phyloP scores from a whole-genome alignment of 345 rosid species.

The Sonneratia caseolaris region DNA sequence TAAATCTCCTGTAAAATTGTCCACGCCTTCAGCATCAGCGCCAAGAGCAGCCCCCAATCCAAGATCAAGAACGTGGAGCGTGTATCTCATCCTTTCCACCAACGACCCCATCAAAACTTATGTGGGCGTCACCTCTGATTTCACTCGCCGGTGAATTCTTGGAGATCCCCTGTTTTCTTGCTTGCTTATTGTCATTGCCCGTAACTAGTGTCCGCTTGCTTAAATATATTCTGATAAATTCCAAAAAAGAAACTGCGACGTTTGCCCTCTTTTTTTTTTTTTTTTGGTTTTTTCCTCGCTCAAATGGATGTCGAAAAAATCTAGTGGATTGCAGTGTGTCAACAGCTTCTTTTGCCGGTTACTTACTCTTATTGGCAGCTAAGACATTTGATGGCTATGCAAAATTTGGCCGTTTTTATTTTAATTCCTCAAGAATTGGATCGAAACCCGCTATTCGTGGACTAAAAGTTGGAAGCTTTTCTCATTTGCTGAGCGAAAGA shows the following conservation, averaged over 20 bases:
- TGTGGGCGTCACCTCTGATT: constrained; percentile 67
- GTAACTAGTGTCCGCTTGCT: background rate
- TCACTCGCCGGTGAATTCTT: constrained; percentile 52
- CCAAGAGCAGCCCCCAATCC: constrained; percentile 11
- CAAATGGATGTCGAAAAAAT: too few species aligned
- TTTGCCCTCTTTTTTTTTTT: too few species aligned
- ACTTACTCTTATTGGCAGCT: background rate
- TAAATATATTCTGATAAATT: background rate
- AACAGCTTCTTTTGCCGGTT: background rate
- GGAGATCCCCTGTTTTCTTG: background rate
- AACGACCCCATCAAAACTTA: constrained; percentile 67
- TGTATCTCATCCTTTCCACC: constrained; percentile 71
- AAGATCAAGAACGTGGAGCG: constrained; percentile 43
- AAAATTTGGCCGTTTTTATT: background rate
- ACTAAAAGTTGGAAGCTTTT: background rate
- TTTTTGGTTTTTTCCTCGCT: too few species aligned
- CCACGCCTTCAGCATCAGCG: constrained; percentile 5
- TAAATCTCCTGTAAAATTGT: constrained; percentile 7
- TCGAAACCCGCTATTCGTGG: background rate
- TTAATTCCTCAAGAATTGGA: background rate
- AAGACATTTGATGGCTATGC: background rate
- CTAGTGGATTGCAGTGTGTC: background rate
- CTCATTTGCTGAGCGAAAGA: background rate
- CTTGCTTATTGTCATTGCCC: background rate
- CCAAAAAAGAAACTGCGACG: background rate